Base-by-base conservation (phyloP, 2,329 filamentous ascomycete genomes). In the Neospermospora avenae region DNA sequence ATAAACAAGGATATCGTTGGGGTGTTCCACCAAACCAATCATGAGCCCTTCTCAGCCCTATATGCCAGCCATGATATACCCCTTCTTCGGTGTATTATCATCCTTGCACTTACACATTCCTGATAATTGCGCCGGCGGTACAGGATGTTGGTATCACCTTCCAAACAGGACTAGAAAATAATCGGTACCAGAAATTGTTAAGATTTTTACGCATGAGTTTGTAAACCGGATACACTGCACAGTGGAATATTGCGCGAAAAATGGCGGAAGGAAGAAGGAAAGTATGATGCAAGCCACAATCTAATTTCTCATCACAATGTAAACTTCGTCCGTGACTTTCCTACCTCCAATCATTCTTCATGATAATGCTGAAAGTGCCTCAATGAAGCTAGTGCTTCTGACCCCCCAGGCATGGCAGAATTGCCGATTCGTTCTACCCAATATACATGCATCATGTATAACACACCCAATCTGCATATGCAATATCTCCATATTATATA, bases 221-320 rank as follows among this genome's bases (percentile, higher is more conserved):
- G n/a, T n/a, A n/a, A n/a, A n/a, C n/a, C n/a, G n/a, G n/a, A n/a
- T n/a, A n/a, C n/a, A n/a, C n/a, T n/a, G n/a, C n/a, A n/a, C n/a
- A n/a, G n/a, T n/a, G n/a, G n/a, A n/a, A n/a, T n/a, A n/a, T n/a
- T n/a, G n/a, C n/a, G n/a, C n/a, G n/a, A n/a, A n/a, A n/a, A n/a
- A n/a, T n/a, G n/a, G n/a, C n/a, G n/a, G n/a, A n/a, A n/a, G n/a
- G n/a, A n/a, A n/a, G n/a, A n/a, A n/a, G n/a, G n/a, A n/a, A n/a
- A n/a, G n/a, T n/a, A n/a, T n/a, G 28, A 31, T 13, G 20, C 24
- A 57, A 55, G 53, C 53, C 53, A 57, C 54, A 57, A 57, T 57
- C 48, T 49, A 57, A n/a, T 35, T 31, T 6, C n/a, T 5, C n/a
- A 22, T 7, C n/a, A 34, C 35, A 46, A 31, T 24, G 44, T 46